Evolutionary conservation across 305 asterid species (phyloP).

Genomic region (Ruellia speciosa): DNA sequence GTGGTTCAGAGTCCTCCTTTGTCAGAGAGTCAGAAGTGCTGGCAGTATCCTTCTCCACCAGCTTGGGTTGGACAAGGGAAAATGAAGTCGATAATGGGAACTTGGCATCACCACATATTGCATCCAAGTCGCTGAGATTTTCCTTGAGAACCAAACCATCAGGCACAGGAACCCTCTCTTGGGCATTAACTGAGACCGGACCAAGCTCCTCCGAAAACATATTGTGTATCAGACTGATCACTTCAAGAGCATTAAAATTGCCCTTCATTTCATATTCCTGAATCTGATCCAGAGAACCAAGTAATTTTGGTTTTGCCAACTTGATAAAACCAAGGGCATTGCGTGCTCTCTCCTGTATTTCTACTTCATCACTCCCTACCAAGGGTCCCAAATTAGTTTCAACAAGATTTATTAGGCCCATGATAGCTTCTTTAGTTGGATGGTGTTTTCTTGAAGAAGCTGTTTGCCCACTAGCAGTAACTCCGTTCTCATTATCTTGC

Average conservation of each 20-base stretch:
- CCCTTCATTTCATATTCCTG: conserved; percentile 33
- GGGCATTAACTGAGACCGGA: conserved; percentile 74
- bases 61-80: conserved; percentile 46
- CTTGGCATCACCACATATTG: conserved; percentile 54
- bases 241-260: conserved; percentile 35
- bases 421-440: conserved; percentile 41
- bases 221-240: conserved; percentile 37
- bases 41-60: conserved; percentile 27
- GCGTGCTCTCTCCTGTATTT: conserved; percentile 76
- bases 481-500: conserved; percentile 40
- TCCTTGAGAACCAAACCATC: conserved; percentile 64
- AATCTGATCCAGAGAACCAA: conserved; percentile 27
- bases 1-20: conserved; percentile 46
- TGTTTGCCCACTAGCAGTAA: conserved; percentile 26
- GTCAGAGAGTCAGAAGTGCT: conserved; percentile 26
- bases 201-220: conserved; percentile 81
- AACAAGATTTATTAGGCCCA: conserved; percentile 52
- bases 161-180: conserved; percentile 70
- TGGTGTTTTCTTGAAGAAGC: conserved; percentile 29
- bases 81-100: conserved; percentile 51
- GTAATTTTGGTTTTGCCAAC: conserved; percentile 47
- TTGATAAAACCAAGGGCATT: conserved; percentile 67
- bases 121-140: conserved; percentile 63
- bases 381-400: conserved; percentile 62
- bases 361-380: conserved; percentile 70